phyloP scores from a whole-genome alignment of 139 green algal genomes.

The Pleodorina starrii region DNA sequence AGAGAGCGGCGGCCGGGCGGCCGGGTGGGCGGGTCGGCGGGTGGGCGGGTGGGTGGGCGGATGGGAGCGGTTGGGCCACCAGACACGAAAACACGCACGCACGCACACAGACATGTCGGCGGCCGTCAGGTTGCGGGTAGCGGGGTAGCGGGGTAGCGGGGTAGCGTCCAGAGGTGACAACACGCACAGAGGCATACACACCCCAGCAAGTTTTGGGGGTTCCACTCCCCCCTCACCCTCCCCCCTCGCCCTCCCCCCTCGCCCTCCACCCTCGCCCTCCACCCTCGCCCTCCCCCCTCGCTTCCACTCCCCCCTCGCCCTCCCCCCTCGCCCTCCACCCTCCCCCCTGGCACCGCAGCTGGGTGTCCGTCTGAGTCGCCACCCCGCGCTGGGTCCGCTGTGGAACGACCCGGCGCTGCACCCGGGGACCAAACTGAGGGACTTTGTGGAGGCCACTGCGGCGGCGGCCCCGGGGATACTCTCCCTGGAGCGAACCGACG shows the following conservation, averaged over 20 bases:
- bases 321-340: too few relatives aligned
- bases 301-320: not conserved
- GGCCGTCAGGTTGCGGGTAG: too few relatives aligned
- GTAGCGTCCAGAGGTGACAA: not conserved
- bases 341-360: not conserved
- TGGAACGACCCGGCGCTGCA: not conserved
- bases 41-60: not conserved
- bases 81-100: not conserved
- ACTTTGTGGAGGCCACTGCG: not conserved
- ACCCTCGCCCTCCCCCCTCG: not conserved
- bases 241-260: not conserved
- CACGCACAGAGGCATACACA: not conserved
- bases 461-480: not conserved
- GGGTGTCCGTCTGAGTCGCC: not conserved
- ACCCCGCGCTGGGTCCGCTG: not conserved
- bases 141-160: too few relatives aligned
- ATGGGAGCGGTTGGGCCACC: not conserved
- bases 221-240: not conserved
- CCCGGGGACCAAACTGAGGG: not conserved
- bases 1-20: not conserved
- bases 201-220: not conserved
- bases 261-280: not conserved
- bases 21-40: too few relatives aligned
- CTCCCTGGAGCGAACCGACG: not conserved
- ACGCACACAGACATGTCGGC: not conserved